phyloP scores from a whole-genome alignment of 2,329 filamentous ascomycete genomes.

The Hymenoscyphus fructigenus region DNA sequence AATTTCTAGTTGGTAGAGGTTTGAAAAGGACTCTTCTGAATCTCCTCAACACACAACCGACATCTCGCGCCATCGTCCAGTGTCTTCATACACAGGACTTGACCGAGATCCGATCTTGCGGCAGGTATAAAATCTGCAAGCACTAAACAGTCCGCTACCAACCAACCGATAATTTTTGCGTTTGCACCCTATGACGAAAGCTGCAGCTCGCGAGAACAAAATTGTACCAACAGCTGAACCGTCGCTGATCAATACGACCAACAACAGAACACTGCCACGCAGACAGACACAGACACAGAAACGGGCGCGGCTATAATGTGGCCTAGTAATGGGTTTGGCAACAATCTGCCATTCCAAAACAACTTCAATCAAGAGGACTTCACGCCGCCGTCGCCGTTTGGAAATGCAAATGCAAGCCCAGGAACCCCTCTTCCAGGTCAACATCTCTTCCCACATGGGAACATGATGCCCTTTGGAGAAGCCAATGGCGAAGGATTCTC shows the following conservation, averaged over 20 bases:
- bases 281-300: neutral
- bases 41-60: neutral
- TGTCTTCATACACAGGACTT: conserved; percentile 2
- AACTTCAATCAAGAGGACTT: conserved; percentile 32
- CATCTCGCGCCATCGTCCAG: neutral
- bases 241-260: neutral
- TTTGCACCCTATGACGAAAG: neutral
- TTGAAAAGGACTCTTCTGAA: neutral
- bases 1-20: neutral
- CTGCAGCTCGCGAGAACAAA: neutral
- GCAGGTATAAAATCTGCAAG: neutral
- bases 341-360: conserved; percentile 26
- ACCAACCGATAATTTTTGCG: neutral
- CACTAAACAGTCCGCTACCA: neutral
- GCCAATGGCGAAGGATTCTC: conserved; percentile 20
- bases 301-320: conserved; percentile 27
- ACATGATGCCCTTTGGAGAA: conserved; percentile 23
- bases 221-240: neutral
- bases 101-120: neutral
- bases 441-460: conserved; percentile 24
- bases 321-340: conserved; percentile 31
- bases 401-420: conserved; percentile 5
- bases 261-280: neutral
- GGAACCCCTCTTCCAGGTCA: conserved; percentile 15
- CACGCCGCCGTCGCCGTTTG: conserved; percentile 16